Evolutionary conservation across 805 yeast species (phyloP).

Genomic region (Grigorovia yakushimaensis): DNA sequence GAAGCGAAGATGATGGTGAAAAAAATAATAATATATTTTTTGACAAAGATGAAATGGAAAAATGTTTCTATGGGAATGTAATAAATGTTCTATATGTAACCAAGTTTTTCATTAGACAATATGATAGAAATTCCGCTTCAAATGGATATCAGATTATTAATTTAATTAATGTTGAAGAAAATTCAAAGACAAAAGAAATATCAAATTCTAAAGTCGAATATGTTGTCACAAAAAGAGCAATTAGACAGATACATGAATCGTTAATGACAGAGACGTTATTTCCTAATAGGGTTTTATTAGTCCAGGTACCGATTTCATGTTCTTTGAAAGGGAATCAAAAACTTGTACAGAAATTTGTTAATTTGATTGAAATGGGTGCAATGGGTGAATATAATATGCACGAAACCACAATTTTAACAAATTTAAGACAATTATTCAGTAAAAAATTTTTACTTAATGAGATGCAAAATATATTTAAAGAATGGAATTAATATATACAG

Average conservation of each 20-base stretch:
- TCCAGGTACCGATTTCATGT: neutral
- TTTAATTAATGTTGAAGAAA: neutral
- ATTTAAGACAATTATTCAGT: neutral
- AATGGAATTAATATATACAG: slow-evolving; percentile 1
- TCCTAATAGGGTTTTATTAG: neutral
- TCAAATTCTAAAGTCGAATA: slow-evolving; percentile 2
- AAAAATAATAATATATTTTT: neutral
- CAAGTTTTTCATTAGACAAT: slow-evolving; percentile 7
- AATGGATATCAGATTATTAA: neutral
- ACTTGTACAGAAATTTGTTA: slow-evolving; percentile 5
- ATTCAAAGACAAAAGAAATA: neutral
- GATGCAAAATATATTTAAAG: neutral
- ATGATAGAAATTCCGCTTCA: neutral
- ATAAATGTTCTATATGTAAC: slow-evolving; percentile 16
- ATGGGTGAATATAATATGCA: slow-evolving; percentile 3
- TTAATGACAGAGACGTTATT: slow-evolving; percentile 14
- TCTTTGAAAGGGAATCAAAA: slow-evolving; percentile 1
- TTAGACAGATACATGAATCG: slow-evolving; percentile 21
- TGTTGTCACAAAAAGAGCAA: slow-evolving; percentile 13
- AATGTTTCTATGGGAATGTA: slow-evolving; percentile 11
- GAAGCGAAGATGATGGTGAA: neutral
- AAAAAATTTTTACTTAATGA: neutral
- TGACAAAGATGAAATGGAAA: slow-evolving; percentile 5
- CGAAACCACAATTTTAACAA: neutral
- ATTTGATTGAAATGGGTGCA: slow-evolving; percentile 9